Conservation (phyloP, 1,139 yeast species). For the Yamadazyma jaroonii region DNA sequence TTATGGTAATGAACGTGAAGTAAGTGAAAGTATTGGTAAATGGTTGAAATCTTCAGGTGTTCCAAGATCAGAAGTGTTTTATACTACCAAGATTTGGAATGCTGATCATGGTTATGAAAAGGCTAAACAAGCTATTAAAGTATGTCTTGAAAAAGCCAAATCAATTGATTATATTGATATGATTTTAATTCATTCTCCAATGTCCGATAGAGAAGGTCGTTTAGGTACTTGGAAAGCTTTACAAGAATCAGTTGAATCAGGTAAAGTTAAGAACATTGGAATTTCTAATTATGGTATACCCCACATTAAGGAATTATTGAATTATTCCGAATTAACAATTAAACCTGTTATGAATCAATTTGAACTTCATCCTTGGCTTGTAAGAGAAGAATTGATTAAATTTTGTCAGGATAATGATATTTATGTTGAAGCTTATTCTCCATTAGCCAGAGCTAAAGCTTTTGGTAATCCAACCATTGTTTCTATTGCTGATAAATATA, state of each 20-base stretch:
- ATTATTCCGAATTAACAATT: constrained; percentile 36
- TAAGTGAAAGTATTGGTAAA: constrained; percentile 28
- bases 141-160: constrained; percentile 56
- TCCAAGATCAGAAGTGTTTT: constrained; percentile 31
- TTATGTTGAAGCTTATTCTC: constrained; percentile 31
- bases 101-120: constrained; percentile 57
- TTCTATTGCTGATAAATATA: constrained; percentile 3
- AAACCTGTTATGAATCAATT: constrained; percentile 37
- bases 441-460: constrained; percentile 53
- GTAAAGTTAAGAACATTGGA: constrained; percentile 33
- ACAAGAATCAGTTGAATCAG: constrained; percentile 35
- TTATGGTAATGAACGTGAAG: constrained; percentile 56
- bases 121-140: constrained; percentile 52
- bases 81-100: constrained; percentile 62
- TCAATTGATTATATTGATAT: constrained; percentile 77
- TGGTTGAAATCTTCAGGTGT: constrained; percentile 41
- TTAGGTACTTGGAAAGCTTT: constrained; percentile 40
- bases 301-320: constrained; percentile 45
- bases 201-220: constrained; percentile 26
- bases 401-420: constrained; percentile 24
- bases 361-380: constrained; percentile 38
- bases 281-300: constrained; percentile 37
- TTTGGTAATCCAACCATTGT: constrained; percentile 11
- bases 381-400: constrained; percentile 32
- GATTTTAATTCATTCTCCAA: constrained; percentile 39